phyloP scores from a whole-genome alignment of 2,329 filamentous ascomycete species.

The Lachnellula occidentalis region DNA sequence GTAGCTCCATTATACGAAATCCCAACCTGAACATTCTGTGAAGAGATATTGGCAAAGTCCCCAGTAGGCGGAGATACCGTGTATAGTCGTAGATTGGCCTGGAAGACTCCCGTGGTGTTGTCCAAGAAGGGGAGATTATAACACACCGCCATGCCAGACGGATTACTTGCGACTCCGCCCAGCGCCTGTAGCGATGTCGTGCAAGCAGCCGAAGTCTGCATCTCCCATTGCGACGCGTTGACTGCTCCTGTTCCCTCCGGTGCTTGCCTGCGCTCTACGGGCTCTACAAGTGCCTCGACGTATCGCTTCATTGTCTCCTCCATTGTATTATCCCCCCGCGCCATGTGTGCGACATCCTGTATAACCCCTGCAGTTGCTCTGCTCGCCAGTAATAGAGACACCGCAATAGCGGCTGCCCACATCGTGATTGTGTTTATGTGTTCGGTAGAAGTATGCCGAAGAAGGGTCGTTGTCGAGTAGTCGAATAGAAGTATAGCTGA shows the following conservation, averaged over 20 bases:
- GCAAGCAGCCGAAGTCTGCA: conserved; percentile 54
- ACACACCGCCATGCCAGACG: conserved; percentile 72
- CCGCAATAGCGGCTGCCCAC: conserved; percentile 14
- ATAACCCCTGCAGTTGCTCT: conserved; percentile 25
- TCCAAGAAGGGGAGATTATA: conserved; percentile 75
- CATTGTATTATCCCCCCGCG: conserved; percentile 21
- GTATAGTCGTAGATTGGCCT: conserved; percentile 72
- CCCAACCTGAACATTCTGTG: conserved; percentile 48
- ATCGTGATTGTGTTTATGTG: conserved; percentile 18
- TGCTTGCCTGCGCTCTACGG: conserved; percentile 24
- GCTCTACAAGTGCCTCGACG: conserved; percentile 27
- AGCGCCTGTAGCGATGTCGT: conserved; percentile 48
- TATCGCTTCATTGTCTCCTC: conserved; percentile 28
- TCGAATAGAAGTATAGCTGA: conserved; percentile 11
- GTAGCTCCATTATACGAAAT: conserved; percentile 51
- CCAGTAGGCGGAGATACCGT: conserved; percentile 56
- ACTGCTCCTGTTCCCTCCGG: conserved; percentile 7
- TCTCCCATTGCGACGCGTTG: conserved; percentile 53
- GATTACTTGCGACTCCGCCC: conserved; percentile 55
- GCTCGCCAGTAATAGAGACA: conserved; percentile 23
- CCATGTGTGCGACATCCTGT: conserved; percentile 18
- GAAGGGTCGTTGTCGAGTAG: neutral
- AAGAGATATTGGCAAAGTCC: conserved; percentile 46
- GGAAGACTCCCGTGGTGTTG: conserved; percentile 62
- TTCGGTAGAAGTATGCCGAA: neutral